Percentiles rank a stretch among this genome's conserved stretches.
Conservation (phyloP, 1,284 basidiomycete genomes). For the Ceratobasidium theobromae region DNA sequence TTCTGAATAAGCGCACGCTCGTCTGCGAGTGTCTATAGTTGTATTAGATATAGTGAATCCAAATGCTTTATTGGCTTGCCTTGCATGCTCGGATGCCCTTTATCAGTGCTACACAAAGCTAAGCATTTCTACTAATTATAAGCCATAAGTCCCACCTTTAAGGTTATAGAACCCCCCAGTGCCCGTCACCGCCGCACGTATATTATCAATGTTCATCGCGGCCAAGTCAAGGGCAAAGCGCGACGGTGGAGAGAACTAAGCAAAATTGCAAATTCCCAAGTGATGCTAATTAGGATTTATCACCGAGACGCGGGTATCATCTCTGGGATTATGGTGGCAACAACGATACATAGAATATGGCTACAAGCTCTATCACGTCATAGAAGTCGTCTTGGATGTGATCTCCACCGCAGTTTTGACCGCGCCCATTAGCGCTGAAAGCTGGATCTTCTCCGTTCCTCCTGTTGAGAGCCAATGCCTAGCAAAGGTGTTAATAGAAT, state of each 20-base stretch:
- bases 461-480: conserved; percentile 93
- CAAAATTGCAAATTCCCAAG: conserved; percentile 15
- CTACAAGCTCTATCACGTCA: background rate
- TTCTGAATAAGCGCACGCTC: conserved; percentile 97
- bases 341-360: no score
- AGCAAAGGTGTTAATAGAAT: conserved; percentile 5
- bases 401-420: conserved; percentile 92
- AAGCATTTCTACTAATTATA: conserved; percentile 8
- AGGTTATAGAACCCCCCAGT: conserved; percentile 80
- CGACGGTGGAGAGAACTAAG: background rate
- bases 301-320: background rate
- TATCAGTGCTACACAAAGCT: conserved; percentile 69
- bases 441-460: conserved; percentile 91
- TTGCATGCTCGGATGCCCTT: conserved; percentile 94
- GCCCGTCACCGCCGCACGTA: conserved; percentile 22
- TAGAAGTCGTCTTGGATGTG: background rate
- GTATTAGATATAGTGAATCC: conserved; percentile 33
- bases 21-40: conserved; percentile 88
- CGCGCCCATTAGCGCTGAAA: conserved; percentile 87
- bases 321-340: no score
- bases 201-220: conserved; percentile 29
- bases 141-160: conserved; percentile 61
- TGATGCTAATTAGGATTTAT: conserved; percentile 22
- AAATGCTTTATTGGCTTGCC: conserved; percentile 44
- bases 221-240: background rate